A percentile compares a stretch with the other conserved stretches of the same genome.
Evolutionary conservation across 768 basidiomycete species (phyloP).

Genomic region (Chalciporus piperatus): DNA sequence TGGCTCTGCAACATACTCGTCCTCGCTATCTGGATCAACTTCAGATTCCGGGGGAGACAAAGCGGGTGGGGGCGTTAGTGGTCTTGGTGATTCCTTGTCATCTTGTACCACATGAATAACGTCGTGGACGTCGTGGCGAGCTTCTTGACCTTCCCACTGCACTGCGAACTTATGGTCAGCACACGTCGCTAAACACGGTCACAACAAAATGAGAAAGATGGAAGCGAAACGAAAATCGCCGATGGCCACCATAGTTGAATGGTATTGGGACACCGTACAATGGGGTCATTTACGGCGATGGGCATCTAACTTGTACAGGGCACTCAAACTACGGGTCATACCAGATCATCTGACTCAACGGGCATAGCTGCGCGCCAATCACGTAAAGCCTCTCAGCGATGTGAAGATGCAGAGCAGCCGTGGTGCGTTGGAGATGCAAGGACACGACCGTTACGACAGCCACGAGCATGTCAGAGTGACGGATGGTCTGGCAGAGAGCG

Average conservation of each 20-base stretch:
- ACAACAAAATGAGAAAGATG: slow-evolving; percentile 11
- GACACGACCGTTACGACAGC: slow-evolving; percentile 33
- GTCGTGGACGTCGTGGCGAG: slow-evolving; percentile 53
- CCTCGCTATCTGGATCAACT: slow-evolving; percentile 54
- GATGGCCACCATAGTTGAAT: background rate
- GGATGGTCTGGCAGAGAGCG: slow-evolving; percentile 34
- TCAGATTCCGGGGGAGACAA: slow-evolving; percentile 45
- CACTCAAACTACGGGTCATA: slow-evolving; percentile 34
- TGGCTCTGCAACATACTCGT: slow-evolving; percentile 63
- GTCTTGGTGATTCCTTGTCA: slow-evolving; percentile 15
- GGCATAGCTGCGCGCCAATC: slow-evolving; percentile 33
- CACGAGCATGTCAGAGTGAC: slow-evolving; percentile 28
- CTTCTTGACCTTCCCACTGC: slow-evolving; percentile 70
- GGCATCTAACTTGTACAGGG: slow-evolving; percentile 24
- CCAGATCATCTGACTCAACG: slow-evolving; percentile 38
- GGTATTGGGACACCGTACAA: slow-evolving; percentile 4
- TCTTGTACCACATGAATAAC: slow-evolving; percentile 20
- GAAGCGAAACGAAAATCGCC: slow-evolving; percentile 7
- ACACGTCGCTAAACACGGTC: slow-evolving; percentile 15
- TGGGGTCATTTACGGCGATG: slow-evolving; percentile 16
- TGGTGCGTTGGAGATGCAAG: slow-evolving; percentile 25
- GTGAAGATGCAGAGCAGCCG: slow-evolving; percentile 27
- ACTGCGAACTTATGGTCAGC: slow-evolving; percentile 45
- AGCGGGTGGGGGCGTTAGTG: slow-evolving; percentile 31
- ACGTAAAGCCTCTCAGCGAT: slow-evolving; percentile 34